Conservation (phyloP, 2,329 filamentous ascomycete species). For the Aureobasidium sp. region DNA sequence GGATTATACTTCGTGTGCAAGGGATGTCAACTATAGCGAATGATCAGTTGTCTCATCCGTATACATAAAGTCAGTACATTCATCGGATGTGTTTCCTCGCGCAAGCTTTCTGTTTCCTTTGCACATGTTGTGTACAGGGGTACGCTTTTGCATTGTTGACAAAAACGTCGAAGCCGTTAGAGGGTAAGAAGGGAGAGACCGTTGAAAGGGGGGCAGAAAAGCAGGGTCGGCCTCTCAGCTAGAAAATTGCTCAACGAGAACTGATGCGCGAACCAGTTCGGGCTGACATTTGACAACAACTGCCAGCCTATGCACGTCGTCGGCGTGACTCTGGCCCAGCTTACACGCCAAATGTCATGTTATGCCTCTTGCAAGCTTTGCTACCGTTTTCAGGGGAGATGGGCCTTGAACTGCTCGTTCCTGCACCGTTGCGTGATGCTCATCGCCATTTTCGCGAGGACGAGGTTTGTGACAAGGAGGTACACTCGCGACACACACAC, state of each 20-base stretch:
- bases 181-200: conserved; percentile 5
- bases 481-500: neutral
- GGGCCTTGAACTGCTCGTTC: neutral
- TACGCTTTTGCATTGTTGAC: conserved; percentile 6
- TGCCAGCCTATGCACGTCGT: neutral
- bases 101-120: neutral
- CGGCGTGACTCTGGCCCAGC: neutral
- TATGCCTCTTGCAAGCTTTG: neutral
- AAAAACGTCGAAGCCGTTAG: conserved; percentile 8
- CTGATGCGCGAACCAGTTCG: conserved; percentile 5
- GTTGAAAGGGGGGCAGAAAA: conserved; percentile 4
- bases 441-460: neutral
- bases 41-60: neutral
- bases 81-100: neutral
- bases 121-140: conserved; percentile 11
- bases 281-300: neutral
- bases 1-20: neutral
- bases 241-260: conserved; percentile 1
- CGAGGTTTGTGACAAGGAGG: neutral
- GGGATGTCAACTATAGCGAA: conserved; percentile 1
- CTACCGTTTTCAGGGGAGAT: conserved; percentile 9
- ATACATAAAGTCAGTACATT: neutral
- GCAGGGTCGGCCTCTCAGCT: neutral
- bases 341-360: neutral
- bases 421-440: conserved; percentile 5